phyloP scores from a whole-genome alignment of 2,329 filamentous ascomycete species.

The Aspergillus oerlinghausenensis region DNA sequence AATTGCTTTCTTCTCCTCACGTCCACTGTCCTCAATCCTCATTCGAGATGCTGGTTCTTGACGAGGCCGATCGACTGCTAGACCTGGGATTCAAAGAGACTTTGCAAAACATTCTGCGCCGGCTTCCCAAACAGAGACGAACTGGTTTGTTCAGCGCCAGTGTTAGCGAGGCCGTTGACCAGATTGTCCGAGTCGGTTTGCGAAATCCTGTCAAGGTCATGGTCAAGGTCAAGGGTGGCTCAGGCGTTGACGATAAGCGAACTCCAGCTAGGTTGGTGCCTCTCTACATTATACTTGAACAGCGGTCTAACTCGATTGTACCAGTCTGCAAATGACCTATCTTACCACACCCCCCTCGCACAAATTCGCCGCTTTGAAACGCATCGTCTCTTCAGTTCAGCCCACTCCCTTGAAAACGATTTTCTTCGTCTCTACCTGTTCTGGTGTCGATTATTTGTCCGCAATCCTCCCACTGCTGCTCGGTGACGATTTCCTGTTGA shows the following conservation, averaged over 20 bases:
- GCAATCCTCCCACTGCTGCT: slow-evolving; percentile 71
- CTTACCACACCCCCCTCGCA: slow-evolving; percentile 69
- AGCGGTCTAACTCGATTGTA: slow-evolving; percentile 12
- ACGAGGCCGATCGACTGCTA: slow-evolving; percentile 88
- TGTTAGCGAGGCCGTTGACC: slow-evolving; percentile 90
- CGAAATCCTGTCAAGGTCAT: slow-evolving; percentile 93
- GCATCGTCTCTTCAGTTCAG: slow-evolving; percentile 65
- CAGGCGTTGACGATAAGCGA: slow-evolving; percentile 72
- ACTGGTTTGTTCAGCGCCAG: slow-evolving; percentile 94
- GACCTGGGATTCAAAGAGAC: slow-evolving; percentile 94
- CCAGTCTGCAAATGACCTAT: slow-evolving; percentile 81
- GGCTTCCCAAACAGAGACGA: slow-evolving; percentile 84
- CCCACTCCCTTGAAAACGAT: slow-evolving; percentile 78
- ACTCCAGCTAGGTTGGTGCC: slow-evolving; percentile 66
- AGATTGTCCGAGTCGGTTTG: slow-evolving; percentile 86
- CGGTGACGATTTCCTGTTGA: slow-evolving; percentile 61
- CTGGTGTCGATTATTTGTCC: slow-evolving; percentile 90
- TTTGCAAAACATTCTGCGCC: slow-evolving; percentile 75
- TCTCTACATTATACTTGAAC: neutral
- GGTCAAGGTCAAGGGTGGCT: slow-evolving; percentile 80
- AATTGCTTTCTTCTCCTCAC: slow-evolving; percentile 78
- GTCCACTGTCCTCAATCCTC: slow-evolving; percentile 83
- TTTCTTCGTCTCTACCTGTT: slow-evolving; percentile 88
- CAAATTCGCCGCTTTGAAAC: slow-evolving; percentile 70
- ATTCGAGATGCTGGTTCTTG: slow-evolving; percentile 87